Evolutionary conservation across 2,329 filamentous ascomycete species (phyloP), one percentile per base, ranked within the genome.

Genomic region (Rhinocladiella similis): DNA sequence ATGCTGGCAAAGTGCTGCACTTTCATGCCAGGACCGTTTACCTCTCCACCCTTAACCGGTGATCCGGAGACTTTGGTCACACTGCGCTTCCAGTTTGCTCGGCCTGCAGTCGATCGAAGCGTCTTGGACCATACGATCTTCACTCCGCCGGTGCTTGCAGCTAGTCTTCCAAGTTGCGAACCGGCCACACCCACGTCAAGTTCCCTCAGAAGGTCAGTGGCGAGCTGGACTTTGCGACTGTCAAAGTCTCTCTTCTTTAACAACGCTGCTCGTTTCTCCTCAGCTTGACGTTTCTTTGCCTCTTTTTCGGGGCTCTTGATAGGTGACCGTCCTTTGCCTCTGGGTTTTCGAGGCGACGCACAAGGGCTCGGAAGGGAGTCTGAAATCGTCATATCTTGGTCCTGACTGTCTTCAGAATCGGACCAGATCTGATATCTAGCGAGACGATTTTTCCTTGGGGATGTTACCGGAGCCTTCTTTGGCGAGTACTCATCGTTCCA

Each of bases 81-180:
- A 66, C 87, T 85, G 19, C 83, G 80, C 63, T 81, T 84, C 87
- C 88, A 91, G 65, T 83, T 86, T 25, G 89, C 89, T 39, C 88
- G 80, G 0, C 77, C 84, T 35, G 84, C 84, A 0, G 84, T 87
- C 3, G 80, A 81, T 56, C 83, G 82, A 18, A 87, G 76, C 1
- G 80, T 86, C 53, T 83, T 84, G 63, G 77, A 83, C 84, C 84
- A 87, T 43, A 81, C 65, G 47, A 87, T 74, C 38, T 77, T 75
- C 12, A 87, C 79, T 14, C 84, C 84, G 25, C 83, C 83, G 0
- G 81, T 82, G 10, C 72, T 66, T 14, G 73, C 70, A 1, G 82
- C 72, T 16, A 85, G 72, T 3, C 69, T 65, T 22, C 70, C 65
- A 47, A 87, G 76, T 43, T 77, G 70, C 25, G 79, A 78, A 3